phyloP scores from a whole-genome alignment of 805 yeast genomes.

The Candida andamanensis region DNA sequence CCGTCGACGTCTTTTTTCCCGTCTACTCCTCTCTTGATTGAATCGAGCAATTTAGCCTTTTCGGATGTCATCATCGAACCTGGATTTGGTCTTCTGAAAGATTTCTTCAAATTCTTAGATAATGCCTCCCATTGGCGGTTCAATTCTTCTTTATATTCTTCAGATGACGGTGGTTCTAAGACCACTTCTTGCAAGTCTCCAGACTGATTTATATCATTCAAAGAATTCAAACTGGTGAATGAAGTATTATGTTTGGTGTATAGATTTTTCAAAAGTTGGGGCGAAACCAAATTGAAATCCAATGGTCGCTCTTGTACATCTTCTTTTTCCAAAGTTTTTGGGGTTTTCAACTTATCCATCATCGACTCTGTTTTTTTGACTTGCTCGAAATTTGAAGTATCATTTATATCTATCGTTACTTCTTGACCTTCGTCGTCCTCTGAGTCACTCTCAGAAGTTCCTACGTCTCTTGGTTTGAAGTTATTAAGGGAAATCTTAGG shows the following conservation, averaged over 20 bases:
- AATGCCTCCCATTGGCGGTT: slow-evolving; percentile 57
- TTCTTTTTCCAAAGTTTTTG: neutral
- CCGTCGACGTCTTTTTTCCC: slow-evolving; percentile 64
- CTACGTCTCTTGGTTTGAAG: slow-evolving; percentile 22
- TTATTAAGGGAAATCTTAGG: slow-evolving; percentile 30
- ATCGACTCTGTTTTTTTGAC: neutral
- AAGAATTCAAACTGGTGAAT: slow-evolving; percentile 15
- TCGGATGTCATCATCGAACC: slow-evolving; percentile 54
- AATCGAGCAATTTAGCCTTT: slow-evolving; percentile 55
- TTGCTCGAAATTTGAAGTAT: neutral
- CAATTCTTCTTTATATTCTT: slow-evolving; percentile 68
- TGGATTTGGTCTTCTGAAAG: slow-evolving; percentile 72
- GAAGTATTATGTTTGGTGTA: slow-evolving; percentile 8
- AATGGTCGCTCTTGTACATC: slow-evolving; percentile 14
- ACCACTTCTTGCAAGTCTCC: slow-evolving; percentile 1
- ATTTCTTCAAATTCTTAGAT: slow-evolving; percentile 54
- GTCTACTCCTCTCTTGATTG: slow-evolving; percentile 77
- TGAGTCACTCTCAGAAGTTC: slow-evolving; percentile 6
- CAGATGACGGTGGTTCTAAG: slow-evolving; percentile 43
- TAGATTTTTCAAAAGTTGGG: slow-evolving; percentile 13
- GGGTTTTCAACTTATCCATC: neutral
- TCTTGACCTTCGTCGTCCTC: slow-evolving; percentile 4
- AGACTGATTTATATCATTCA: slow-evolving; percentile 19
- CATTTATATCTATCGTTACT: too few relatives aligned
- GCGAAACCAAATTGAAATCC: slow-evolving; percentile 24